phyloP scores from a whole-genome alignment of 23 red algal genomes.

The Agarophyton chilense region DNA sequence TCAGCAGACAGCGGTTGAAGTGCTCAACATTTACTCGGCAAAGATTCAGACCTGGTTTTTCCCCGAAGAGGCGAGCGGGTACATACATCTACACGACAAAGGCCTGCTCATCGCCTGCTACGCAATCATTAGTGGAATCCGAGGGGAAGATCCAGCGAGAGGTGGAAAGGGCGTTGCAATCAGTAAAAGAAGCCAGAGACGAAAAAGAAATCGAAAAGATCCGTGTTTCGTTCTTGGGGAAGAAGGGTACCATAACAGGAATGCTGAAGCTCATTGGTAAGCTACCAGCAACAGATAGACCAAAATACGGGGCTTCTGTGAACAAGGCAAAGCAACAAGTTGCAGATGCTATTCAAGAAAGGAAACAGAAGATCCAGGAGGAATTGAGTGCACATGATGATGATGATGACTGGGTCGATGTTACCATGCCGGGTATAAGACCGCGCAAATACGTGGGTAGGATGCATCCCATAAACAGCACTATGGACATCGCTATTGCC shows the following conservation, averaged over 20 bases:
- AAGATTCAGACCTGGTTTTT: neutral
- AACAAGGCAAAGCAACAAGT: slow-evolving; percentile 74
- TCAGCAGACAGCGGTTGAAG: neutral
- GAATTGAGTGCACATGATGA: slow-evolving; percentile 15
- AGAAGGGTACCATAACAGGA: slow-evolving; percentile 73
- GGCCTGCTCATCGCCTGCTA: neutral
- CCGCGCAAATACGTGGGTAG: slow-evolving; percentile 24
- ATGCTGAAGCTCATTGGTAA: slow-evolving; percentile 71
- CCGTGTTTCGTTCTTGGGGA: slow-evolving; percentile 70
- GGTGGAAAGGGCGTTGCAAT: slow-evolving; percentile 35
- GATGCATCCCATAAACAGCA: slow-evolving; percentile 70
- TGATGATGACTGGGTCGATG: slow-evolving; percentile 73
- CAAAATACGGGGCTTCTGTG: slow-evolving; percentile 65
- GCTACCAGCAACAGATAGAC: slow-evolving; percentile 51
- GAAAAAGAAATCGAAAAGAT: slow-evolving; percentile 45
- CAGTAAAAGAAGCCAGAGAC: slow-evolving; percentile 38
- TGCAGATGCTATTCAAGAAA: slow-evolving; percentile 17
- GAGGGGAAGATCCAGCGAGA: neutral
- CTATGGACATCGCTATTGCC: slow-evolving; percentile 65
- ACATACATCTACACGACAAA: too few relatives aligned
- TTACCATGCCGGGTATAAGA: slow-evolving; percentile 74
- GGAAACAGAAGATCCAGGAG: slow-evolving; percentile 44
- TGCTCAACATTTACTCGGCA: slow-evolving; percentile 6
- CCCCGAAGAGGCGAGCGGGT: neutral
- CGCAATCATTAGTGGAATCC: slow-evolving; percentile 1